phyloP scores from a whole-genome alignment of 192 early-diverging fungal genomes.

The Coemansia pectinata region DNA sequence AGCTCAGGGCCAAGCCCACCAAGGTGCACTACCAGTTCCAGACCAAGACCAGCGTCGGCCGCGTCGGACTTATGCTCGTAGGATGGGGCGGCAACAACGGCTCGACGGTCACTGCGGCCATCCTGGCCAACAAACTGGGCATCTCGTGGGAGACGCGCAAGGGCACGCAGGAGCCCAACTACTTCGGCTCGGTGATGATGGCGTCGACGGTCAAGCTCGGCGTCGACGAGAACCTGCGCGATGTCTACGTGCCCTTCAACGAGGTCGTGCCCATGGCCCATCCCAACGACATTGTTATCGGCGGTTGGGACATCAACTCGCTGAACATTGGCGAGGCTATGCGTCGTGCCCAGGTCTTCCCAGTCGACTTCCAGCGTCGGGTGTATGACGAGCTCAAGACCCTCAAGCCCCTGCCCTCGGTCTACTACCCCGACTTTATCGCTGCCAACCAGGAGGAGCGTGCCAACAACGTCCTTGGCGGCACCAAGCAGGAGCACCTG shows the following conservation, averaged over 20 bases:
- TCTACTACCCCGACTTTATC: conserved; percentile 99
- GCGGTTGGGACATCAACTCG: conserved; percentile 97
- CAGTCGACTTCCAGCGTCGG: conserved; percentile 95
- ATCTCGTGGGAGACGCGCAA: conserved; percentile 92
- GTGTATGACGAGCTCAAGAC: conserved; percentile 76
- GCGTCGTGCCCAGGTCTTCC: conserved; percentile 94
- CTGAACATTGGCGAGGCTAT: conserved; percentile 88
- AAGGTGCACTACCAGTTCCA: conserved; percentile 90
- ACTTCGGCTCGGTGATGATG: conserved; percentile 96
- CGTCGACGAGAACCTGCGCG: conserved; percentile 75
- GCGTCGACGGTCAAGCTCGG: conserved; percentile 96
- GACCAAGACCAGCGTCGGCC: conserved; percentile 71
- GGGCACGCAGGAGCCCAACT: conserved; percentile 91
- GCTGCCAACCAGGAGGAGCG: conserved; percentile 98
- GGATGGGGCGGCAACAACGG: conserved; percentile 99
- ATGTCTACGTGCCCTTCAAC: conserved; percentile 92
- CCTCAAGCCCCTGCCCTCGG: conserved; percentile 88
- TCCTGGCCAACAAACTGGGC: conserved; percentile 89
- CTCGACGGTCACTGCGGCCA: conserved; percentile 93
- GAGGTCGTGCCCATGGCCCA: conserved; percentile 94
- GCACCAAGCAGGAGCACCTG: conserved; percentile 87
- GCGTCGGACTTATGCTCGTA: conserved; percentile 93
- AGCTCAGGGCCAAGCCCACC: conserved; percentile 77
- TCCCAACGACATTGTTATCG: conserved; percentile 95
- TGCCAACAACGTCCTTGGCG: conserved; percentile 90